Percentiles rank a stretch among this genome's conserved stretches.
phyloP scores from a whole-genome alignment of 2,329 filamentous ascomycete species.

The Venturiaceae sp. region DNA sequence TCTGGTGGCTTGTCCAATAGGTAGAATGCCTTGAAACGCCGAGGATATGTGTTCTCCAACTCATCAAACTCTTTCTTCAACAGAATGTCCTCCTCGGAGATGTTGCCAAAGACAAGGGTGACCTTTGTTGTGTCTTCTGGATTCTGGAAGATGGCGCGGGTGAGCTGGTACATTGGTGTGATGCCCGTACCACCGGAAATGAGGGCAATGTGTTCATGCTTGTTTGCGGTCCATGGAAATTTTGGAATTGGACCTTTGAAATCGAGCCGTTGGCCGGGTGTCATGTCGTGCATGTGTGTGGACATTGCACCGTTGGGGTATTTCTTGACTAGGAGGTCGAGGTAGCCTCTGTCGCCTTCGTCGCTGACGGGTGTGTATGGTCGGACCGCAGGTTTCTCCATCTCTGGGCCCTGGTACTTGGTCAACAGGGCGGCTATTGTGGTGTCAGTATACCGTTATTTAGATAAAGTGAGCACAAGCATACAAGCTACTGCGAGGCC shows the following conservation, averaged over 20 bases:
- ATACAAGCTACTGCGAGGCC: constrained; percentile 69
- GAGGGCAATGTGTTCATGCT: constrained; percentile 79
- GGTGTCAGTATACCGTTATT: not conserved
- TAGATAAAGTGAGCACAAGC: not conserved
- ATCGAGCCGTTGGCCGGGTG: constrained; percentile 70
- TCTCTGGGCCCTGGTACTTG: constrained; percentile 77
- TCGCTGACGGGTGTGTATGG: constrained; percentile 91
- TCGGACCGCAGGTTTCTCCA: constrained; percentile 76
- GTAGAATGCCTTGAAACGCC: constrained; percentile 93
- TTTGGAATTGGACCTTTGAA: constrained; percentile 96
- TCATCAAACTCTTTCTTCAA: constrained; percentile 75
- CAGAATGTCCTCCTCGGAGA: constrained; percentile 82
- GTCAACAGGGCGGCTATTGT: constrained; percentile 64
- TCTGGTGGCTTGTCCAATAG: constrained; percentile 76
- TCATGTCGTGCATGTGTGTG: constrained; percentile 74
- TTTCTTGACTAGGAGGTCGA: constrained; percentile 86
- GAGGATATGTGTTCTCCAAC: constrained; percentile 90
- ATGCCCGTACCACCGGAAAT: constrained; percentile 96
- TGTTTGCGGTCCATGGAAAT: constrained; percentile 82
- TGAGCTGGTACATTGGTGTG: constrained; percentile 95
- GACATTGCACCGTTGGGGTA: constrained; percentile 92
- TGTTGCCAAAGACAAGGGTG: constrained; percentile 87
- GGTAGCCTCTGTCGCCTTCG: constrained; percentile 67
- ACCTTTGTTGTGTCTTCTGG: constrained; percentile 96
- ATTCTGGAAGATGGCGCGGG: constrained; percentile 88